Base-by-base conservation (phyloP, 1,284 basidiomycete species). In the Trichosporon sp. region DNA sequence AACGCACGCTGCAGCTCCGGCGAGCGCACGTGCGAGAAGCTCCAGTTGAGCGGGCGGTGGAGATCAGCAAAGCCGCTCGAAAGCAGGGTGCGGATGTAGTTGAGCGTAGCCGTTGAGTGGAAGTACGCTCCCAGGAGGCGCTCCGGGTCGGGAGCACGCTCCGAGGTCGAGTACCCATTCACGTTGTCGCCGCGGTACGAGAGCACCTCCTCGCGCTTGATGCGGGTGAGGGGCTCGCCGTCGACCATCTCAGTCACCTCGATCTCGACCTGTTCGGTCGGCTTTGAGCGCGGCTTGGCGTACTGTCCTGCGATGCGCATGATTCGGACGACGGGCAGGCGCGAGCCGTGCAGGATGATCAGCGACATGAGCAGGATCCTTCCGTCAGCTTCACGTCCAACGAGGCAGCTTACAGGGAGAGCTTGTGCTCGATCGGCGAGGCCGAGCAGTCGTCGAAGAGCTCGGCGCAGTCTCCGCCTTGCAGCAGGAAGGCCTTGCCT, bases 381-480 rank as follows among this genome's bases (percentile, higher is more conserved):
- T 65, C 2, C 27, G 63, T 68, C 29, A 65, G 62, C 37, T 19
- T 3, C 4, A 29, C 1, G 3, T 5, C 5, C 7, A 14, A 11
- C 5, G 32, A 25, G 11, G 1, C 31, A 27, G 62, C 76, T 69
- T 58, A 80, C 77, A 99, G 85, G 5, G 94, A 95, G 61, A 99
- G 89, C 78, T 97, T 96, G 61, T 90, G 88, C 58, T 94, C 89
- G 70, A 99, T 95, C 66, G 95, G 95, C 80, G n/a, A n/a, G n/a
- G 92, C 88, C 88, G 91, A 93, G 76, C 92, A 94, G 1, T 91
- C 91, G 71, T 92, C 89, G 73, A 95, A 95, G 75, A 90, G 89
- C 79, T 95, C 95, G 23, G 95, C 95, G 73, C 95, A 99, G 77
- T 99, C 96, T 10, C 95, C 96, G 2, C 95, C 94, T 70, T 99